Evolutionary conservation across 805 yeast genomes (phyloP), one percentile per base, ranked within the genome.

Genomic region (Cyberlindnera samutprakarnensis): DNA sequence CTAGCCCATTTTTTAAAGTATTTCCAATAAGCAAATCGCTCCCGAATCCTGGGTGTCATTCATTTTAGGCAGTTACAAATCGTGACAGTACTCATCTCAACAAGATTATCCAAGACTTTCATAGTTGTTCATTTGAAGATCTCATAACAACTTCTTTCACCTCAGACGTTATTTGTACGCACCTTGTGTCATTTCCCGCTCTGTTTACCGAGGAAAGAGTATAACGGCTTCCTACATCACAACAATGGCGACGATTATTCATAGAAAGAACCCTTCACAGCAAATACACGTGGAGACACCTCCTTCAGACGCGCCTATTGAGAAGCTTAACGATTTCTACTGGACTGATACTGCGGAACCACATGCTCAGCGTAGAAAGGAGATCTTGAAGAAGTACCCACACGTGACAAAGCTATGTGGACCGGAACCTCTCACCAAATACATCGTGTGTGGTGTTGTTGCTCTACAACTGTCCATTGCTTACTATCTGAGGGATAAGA

Each of bases 271-370:
- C 26, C 54, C 55, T 3, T 23, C 36, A 4, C 27, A 38, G 14
- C 55, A 48, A 5, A 31, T 51, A n/a, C 14, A 16, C 11, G 31
- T 47, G 11, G 51, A 30, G 41, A 61, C 36, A 54, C 70, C 61
- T 5, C 40, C 56, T 5, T 37, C 56, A 2, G 48, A 46, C 21
- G 42, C 54, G 7, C 45, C 54, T 1, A 42, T 54, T 16, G 49
- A 50, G 42, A 61, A 56, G 28, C 49, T 68, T 34, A 68, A 69
- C 43, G 87, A 82, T 41, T 87, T 81, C 56, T 82, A 78, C 60
- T 83, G 95, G 90, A 86, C 95, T 1, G 70, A 72, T 32, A 80
- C 73, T 34, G 70, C 70, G 30, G 96, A 87, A 53, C 94, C 95
- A 3, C 96, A 87, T 51, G 71, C 78, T 3, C 47, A 68, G 4